Evolutionary conservation across 1,284 basidiomycete species (phyloP).

Genomic region (Peniophora sp.): DNA sequence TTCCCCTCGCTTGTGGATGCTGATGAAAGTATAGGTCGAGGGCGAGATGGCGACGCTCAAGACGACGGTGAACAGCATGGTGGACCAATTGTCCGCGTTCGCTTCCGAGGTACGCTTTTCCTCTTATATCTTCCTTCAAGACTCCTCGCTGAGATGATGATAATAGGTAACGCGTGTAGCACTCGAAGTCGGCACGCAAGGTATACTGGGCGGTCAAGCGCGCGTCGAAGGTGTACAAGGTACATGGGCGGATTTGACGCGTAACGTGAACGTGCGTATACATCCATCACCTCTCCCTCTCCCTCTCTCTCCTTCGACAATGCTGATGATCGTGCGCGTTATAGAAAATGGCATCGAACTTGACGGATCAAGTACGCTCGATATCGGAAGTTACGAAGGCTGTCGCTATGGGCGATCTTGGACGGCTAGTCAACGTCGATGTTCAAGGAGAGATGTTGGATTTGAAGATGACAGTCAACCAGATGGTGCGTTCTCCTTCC

Average conservation of each 20-base stretch:
- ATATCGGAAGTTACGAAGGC: slow-evolving; percentile 97
- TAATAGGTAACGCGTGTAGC: slow-evolving; percentile 81
- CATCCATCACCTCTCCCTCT: neutral
- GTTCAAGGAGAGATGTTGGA: slow-evolving; percentile 97
- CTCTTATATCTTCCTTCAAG: too few species aligned
- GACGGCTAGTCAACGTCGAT: slow-evolving; percentile 88
- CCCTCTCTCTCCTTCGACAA: neutral
- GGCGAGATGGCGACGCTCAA: slow-evolving; percentile 87
- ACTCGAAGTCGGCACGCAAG: slow-evolving; percentile 86
- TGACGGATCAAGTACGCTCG: slow-evolving; percentile 95
- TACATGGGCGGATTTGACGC: slow-evolving; percentile 88
- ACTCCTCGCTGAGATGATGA: too few species aligned
- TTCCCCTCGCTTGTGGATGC: too few species aligned
- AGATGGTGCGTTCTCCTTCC: slow-evolving; percentile 54
- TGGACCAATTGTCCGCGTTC: slow-evolving; percentile 85
- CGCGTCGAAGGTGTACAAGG: slow-evolving; percentile 89
- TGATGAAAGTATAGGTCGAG: too few species aligned
- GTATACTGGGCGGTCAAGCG: slow-evolving; percentile 90
- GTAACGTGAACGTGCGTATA: slow-evolving; percentile 73
- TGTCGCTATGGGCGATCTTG: slow-evolving; percentile 89
- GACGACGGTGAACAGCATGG: slow-evolving; percentile 83
- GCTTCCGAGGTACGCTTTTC: slow-evolving; percentile 55
- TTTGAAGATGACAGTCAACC: slow-evolving; percentile 86
- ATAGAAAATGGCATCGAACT: slow-evolving; percentile 83
- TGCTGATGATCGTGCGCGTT: neutral